Percentiles rank a stretch among this genome's conserved stretches.
These are phyloP conservation scores for Excoecaria cochinchinensis DNA, from an alignment of 345 rosid genomes.

Conservation along the genomic window DNA sequence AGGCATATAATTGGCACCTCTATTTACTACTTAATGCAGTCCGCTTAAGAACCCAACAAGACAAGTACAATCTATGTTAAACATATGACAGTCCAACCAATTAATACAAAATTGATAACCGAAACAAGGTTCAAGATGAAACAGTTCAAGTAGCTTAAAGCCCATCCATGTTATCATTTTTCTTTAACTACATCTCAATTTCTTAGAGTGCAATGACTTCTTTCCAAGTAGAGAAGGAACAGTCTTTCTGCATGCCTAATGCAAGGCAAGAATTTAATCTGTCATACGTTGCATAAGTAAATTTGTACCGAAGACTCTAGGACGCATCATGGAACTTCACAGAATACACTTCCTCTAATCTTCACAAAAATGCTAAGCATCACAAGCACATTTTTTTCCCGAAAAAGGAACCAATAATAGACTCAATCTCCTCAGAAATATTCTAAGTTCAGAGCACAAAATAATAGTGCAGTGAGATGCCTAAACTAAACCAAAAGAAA, in stretches of 20 bases:
- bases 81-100: not conserved
- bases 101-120: not conserved
- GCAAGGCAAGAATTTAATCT: not conserved
- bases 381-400: not conserved
- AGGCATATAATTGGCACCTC: not conserved
- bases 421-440: not conserved
- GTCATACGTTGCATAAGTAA: not conserved
- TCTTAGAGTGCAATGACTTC: not conserved
- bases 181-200: not conserved
- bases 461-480: not conserved
- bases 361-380: not conserved
- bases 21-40: not conserved
- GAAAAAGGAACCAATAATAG: not conserved
- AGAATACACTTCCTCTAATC: not conserved
- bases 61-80: not conserved
- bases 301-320: not conserved
- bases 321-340: not conserved
- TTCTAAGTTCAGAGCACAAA: not conserved
- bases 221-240: not conserved
- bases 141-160: not conserved
- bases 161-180: not conserved
- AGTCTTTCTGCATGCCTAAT: not conserved
- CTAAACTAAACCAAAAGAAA: not conserved
- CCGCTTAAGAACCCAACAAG: not conserved
- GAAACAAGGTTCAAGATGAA: not conserved